Evolutionary conservation across 139 green algal species (phyloP).

Genomic region (Chlamydomonas asymmetrica): DNA sequence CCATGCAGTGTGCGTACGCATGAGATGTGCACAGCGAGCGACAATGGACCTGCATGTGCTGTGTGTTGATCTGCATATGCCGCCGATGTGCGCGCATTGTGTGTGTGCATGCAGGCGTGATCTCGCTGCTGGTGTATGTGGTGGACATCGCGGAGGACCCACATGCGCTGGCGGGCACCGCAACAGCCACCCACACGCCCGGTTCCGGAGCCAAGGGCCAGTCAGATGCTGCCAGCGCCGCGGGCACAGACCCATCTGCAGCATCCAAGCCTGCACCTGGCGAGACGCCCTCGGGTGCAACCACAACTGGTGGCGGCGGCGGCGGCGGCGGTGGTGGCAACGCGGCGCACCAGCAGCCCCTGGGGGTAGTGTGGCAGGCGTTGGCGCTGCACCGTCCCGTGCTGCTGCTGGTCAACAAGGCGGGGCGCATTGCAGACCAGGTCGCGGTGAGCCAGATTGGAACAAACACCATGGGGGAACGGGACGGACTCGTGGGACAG

Average conservation of each 20-base stretch:
- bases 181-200: too few species aligned
- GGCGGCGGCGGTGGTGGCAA: too few species aligned
- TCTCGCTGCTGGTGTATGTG: slow-evolving; percentile 15
- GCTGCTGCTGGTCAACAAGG: slow-evolving; percentile 35
- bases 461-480: neutral
- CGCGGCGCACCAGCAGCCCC: neutral
- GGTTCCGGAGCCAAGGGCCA: too few species aligned
- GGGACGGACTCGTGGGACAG: neutral
- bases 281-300: too few species aligned
- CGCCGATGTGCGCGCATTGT: neutral
- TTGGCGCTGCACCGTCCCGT: slow-evolving; percentile 23
- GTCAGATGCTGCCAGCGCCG: too few species aligned
- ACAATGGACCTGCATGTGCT: neutral
- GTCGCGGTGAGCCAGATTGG: slow-evolving; percentile 1
- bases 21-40: neutral
- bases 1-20: neutral
- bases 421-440: slow-evolving; percentile 9
- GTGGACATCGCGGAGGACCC: slow-evolving; percentile 3
- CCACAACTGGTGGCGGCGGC: too few species aligned
- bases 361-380: slow-evolving; percentile 15
- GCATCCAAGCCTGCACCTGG: too few species aligned
- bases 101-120: neutral
- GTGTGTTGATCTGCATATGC: neutral
- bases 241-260: too few species aligned
- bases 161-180: too few species aligned